Conservation (phyloP, 257 asterid species). For the Solanum stenotomum region DNA sequence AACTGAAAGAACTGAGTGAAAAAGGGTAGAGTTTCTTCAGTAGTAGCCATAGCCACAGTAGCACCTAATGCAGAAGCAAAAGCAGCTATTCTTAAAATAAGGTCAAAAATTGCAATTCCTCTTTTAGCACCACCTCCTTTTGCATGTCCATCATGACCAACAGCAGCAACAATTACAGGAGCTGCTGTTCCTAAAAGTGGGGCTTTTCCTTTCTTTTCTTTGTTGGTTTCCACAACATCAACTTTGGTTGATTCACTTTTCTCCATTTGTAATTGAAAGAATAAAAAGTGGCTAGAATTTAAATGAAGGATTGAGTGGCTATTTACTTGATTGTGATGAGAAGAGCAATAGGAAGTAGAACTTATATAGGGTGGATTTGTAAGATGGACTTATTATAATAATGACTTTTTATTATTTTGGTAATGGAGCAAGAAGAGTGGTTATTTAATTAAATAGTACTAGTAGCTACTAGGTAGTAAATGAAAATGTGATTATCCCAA, state of each 20-base stretch:
- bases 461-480: not conserved
- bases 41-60: slow-evolving; percentile 61
- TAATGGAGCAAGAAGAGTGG: slow-evolving; percentile 18
- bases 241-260: slow-evolving; percentile 45
- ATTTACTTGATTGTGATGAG: slow-evolving; percentile 13
- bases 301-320: not conserved
- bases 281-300: not conserved
- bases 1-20: slow-evolving; percentile 95
- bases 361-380: slow-evolving; percentile 6
- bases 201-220: slow-evolving; percentile 73
- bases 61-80: slow-evolving; percentile 58
- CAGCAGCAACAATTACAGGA: not conserved
- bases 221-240: slow-evolving; percentile 52
- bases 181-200: slow-evolving; percentile 40
- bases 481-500: not conserved
- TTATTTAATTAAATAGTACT: not conserved
- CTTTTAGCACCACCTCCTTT: slow-evolving; percentile 25
- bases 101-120: slow-evolving; percentile 53
- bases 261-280: slow-evolving; percentile 20
- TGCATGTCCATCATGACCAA: not conserved
- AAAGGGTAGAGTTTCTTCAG: slow-evolving; percentile 86
- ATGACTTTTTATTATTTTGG: not conserved
- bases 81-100: slow-evolving; percentile 58
- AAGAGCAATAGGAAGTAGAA: not conserved
- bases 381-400: not conserved